phyloP scores from a whole-genome alignment of 805 yeast species.

The Monosporozyma unispora region DNA sequence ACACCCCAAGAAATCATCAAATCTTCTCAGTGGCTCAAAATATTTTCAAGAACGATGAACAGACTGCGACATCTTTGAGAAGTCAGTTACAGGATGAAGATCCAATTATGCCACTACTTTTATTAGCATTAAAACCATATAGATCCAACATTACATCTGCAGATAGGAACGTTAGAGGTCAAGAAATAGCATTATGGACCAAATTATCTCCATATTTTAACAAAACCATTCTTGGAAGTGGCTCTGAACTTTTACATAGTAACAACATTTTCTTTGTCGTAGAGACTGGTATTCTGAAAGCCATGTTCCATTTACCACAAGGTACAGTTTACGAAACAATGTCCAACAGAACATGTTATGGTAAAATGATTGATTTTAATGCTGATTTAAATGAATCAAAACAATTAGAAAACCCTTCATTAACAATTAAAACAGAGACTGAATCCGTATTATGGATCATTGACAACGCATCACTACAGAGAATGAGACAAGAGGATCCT shows the following conservation, averaged over 20 bases:
- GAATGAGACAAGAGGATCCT: slow-evolving; percentile 40
- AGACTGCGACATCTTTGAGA: slow-evolving; percentile 16
- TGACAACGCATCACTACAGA: slow-evolving; percentile 36
- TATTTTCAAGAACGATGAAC: slow-evolving; percentile 25
- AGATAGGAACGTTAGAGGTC: slow-evolving; percentile 28
- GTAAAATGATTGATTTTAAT: slow-evolving; percentile 25
- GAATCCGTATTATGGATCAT: slow-evolving; percentile 66
- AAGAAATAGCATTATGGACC: slow-evolving; percentile 51
- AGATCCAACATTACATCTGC: slow-evolving; percentile 22
- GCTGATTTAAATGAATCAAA: background rate
- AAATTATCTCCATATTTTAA: slow-evolving; percentile 48
- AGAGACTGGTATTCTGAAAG: slow-evolving; percentile 46
- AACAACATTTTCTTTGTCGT: slow-evolving; percentile 43
- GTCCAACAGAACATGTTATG: slow-evolving; percentile 50
- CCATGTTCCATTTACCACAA: slow-evolving; percentile 41
- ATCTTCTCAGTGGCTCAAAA: slow-evolving; percentile 34
- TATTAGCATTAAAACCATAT: slow-evolving; percentile 24
- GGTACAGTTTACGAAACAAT: slow-evolving; percentile 38
- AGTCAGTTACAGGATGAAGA: slow-evolving; percentile 12
- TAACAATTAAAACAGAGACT: slow-evolving; percentile 46
- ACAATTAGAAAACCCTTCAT: slow-evolving; percentile 26
- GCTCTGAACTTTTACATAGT: slow-evolving; percentile 34
- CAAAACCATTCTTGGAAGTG: slow-evolving; percentile 40
- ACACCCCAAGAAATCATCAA: slow-evolving; percentile 36
- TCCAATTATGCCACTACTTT: slow-evolving; percentile 22